phyloP scores from a whole-genome alignment of 208 protist species.

The Wallacemonas sp. region DNA sequence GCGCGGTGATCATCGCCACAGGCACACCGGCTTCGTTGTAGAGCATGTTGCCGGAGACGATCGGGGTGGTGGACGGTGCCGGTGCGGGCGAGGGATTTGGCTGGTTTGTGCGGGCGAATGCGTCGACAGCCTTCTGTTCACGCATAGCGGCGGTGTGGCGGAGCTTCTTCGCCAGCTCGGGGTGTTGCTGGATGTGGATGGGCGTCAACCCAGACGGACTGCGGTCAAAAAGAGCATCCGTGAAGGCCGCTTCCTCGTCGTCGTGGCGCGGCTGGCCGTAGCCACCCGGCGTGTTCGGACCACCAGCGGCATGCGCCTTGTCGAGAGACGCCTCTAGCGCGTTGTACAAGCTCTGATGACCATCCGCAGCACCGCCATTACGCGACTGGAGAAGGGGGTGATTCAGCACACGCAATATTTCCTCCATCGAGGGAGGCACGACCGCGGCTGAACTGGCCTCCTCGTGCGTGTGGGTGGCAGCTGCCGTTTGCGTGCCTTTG shows the following conservation, averaged over 20 bases:
- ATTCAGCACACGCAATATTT: background rate
- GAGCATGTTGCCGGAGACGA: background rate
- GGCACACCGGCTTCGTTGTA: conserved; percentile 7
- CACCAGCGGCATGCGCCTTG: background rate
- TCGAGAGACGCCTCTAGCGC: no score
- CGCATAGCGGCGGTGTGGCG: background rate
- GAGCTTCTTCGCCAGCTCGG: conserved; percentile 2
- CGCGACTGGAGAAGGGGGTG: background rate
- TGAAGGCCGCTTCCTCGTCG: background rate
- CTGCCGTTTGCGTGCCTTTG: background rate
- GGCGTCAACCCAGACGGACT: conserved; percentile 10
- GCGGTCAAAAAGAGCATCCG: conserved; percentile 3
- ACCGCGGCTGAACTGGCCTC: no score
- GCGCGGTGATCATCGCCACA: background rate
- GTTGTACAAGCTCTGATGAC: background rate
- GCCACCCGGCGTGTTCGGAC: background rate
- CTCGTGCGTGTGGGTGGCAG: no score
- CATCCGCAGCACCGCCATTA: background rate
- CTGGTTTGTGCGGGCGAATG: background rate
- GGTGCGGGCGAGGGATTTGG: background rate
- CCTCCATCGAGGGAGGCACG: background rate
- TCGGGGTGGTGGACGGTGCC: background rate
- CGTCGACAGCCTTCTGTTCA: background rate
- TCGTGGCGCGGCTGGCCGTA: no score
- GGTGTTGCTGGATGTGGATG: conserved; percentile 5